phyloP scores from a whole-genome alignment of 176 grass and related monocot species.

The Oryza officinalis region DNA sequence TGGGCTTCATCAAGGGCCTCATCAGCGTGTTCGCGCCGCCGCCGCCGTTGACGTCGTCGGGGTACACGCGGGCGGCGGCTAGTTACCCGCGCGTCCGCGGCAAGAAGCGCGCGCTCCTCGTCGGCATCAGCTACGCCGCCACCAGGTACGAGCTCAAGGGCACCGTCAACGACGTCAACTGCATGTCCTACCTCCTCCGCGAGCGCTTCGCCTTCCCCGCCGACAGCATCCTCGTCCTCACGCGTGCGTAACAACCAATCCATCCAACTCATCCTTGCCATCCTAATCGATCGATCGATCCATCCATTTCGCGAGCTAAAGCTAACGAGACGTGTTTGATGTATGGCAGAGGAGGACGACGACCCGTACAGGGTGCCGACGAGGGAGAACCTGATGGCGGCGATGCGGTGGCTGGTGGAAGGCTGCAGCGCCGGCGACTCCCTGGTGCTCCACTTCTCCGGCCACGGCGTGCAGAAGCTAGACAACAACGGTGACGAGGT shows the following conservation, averaged over 20 bases:
- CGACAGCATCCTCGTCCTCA: slow-evolving; percentile 71
- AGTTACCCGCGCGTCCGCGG: slow-evolving; percentile 45
- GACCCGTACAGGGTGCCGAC: slow-evolving; percentile 46
- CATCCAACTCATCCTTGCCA: not conserved
- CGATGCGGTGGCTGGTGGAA: slow-evolving; percentile 80
- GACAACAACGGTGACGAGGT: slow-evolving; percentile 62
- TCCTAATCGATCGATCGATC: too few relatives aligned
- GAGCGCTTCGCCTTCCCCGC: slow-evolving; percentile 53
- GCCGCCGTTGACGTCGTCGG: not conserved
- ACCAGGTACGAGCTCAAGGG: slow-evolving; percentile 74
- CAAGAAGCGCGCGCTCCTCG: slow-evolving; percentile 81
- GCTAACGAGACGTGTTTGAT: not conserved
- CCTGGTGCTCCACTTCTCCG: slow-evolving; percentile 90
- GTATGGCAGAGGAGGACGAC: slow-evolving; percentile 2
- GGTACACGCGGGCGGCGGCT: slow-evolving; percentile 1
- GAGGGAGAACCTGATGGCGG: slow-evolving; percentile 54
- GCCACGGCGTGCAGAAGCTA: slow-evolving; percentile 88
- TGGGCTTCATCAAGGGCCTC: slow-evolving; percentile 63
- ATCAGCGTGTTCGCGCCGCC: slow-evolving; percentile 4
- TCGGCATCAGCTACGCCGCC: slow-evolving; percentile 68
- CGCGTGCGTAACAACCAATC: slow-evolving; percentile 46
- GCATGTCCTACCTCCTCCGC: slow-evolving; percentile 59
- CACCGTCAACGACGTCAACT: slow-evolving; percentile 81
- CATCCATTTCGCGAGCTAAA: not conserved
- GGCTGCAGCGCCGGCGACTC: slow-evolving; percentile 56